These are phyloP conservation scores for Exophiala mesophila DNA, from an alignment of 2,329 filamentous ascomycete genomes.

Conservation along the genomic window DNA sequence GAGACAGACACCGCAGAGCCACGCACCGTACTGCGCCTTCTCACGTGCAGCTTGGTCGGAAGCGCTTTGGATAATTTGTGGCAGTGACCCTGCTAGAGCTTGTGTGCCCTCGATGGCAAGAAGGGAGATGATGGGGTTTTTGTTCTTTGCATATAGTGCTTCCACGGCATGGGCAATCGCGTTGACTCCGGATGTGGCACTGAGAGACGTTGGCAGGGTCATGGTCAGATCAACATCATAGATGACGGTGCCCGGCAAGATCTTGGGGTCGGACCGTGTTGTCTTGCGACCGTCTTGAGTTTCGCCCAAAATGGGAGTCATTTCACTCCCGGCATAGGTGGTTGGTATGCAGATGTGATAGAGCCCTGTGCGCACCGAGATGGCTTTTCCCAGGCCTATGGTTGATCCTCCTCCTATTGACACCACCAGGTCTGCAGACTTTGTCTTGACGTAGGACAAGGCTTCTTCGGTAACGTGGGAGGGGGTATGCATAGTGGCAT, in stretches of 20 bases:
- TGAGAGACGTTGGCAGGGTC: conserved; percentile 51
- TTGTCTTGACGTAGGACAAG: conserved; percentile 42
- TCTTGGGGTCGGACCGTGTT: conserved; percentile 54
- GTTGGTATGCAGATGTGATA: conserved; percentile 59
- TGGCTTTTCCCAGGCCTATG: conserved; percentile 57
- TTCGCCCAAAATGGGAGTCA: conserved; percentile 62
- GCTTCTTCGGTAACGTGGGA: conserved; percentile 54
- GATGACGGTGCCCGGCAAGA: conserved; percentile 57
- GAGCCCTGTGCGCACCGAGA: conserved; percentile 49
- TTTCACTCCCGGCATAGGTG: conserved; percentile 58
- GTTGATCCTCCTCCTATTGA: conserved; percentile 61
- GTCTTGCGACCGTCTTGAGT: conserved; percentile 55
- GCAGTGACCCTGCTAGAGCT: conserved; percentile 51
- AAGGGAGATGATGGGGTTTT: conserved; percentile 56
- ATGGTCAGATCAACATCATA: conserved; percentile 62
- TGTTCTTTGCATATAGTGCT: conserved; percentile 58
- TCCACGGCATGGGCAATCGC: conserved; percentile 64
- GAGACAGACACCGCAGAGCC: conserved; percentile 59
- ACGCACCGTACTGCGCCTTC: conserved; percentile 57
- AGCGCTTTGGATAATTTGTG: conserved; percentile 46
- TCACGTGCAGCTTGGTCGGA: conserved; percentile 44
- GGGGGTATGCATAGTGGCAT: conserved; percentile 61
- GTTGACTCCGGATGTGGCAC: conserved; percentile 58
- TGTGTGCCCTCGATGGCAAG: conserved; percentile 55
- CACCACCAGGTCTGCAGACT: conserved; percentile 51